Evolutionary conservation across 2,329 filamentous ascomycete genomes (phyloP), one percentile per base, ranked within the genome.

Genomic region (Parafenestella ontariensis): DNA sequence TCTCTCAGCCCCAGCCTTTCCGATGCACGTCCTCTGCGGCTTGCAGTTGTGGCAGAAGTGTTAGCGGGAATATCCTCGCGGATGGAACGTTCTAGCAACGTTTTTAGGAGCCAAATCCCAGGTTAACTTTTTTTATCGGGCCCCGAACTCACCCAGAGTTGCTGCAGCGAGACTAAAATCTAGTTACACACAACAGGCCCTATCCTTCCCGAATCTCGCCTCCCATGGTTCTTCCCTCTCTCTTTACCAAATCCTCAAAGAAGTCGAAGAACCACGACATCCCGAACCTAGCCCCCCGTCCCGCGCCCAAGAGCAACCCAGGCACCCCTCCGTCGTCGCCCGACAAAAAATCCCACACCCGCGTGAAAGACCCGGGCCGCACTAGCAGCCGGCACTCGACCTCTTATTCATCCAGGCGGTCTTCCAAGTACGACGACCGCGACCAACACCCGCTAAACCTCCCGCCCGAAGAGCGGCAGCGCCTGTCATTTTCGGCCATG

Each of bases 401-500:
- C 49, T 72, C 72, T 21, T 68, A 68, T 62, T 72, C 70, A 48
- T 70, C 65, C 56, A 70, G 66, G 64, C 73, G 71, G 56, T 74
- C 76, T 60, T 73, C 76, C 69, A 69, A 66, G 58, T 73, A 74
- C 69, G 87, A 90, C 72, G 86, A 91, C 72, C 82, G 82, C 61
- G 85, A 94, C 73, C 89, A 87, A 2, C 93, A 97, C 76, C 94
- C 94, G 34, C 84, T 97, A 47, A 97, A 97, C 71, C 86, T 96
- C 20, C 92, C 89, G 2, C 92, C 92, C 42, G 92, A 96, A 80
- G 89, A 96, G 83, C 85, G 92, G 70, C 89, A 90, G 76, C 87
- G 91, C 59, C 78, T 90, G 53, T 91, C 89, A 44, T 78, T 89
- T 49, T 91, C 89, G 42, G 83, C 83, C 65, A 82, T 92, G 59